Base-by-base conservation (phyloP, 2,329 filamentous ascomycete genomes). In the Sarocladium kiliense region DNA sequence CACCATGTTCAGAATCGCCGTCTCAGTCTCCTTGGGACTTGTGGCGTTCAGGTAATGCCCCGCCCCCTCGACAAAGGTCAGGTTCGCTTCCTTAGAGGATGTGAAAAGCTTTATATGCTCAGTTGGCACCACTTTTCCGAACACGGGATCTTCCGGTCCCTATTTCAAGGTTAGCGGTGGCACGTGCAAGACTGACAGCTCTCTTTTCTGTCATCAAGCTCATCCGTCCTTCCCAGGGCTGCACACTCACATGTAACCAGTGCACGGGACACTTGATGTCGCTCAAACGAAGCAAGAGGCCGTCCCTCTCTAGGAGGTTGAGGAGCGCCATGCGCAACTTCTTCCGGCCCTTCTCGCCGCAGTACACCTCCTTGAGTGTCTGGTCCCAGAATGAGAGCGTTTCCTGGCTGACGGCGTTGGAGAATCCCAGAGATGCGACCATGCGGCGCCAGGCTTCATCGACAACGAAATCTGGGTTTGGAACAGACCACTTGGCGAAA, bases 21-120 rank as follows among this genome's bases (percentile, higher is more conserved):
- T 67, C 50, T 74, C 69, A 0, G 74, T 68, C 59, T 79, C 77
- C 54, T 70, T 68, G 12, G 76, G 76, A 60, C 70, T 76, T 2
- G 77, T 77, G 1, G 74, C 74, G 56, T 72, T 79, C 53, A 81
- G 62, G 58, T 78, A 80, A 60, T 81, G 78, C 1, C 70, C 68
- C 2, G 73, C 78, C 0, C 70, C 73, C 42, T 77, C 69, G 1
- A 80, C 61, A 49, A 74, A 64, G 0, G 67, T 68, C 26, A 80
- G 58, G 5, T 71, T 75, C 5, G 72, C 71, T 58, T 77, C 73
- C 9, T 69, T 68, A 2, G 77, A 71, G 0, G 68, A 68, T 0
- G 71, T 77, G 59, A 81, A 80, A 7, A 78, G 64, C 64, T 78
- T 72, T 58, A 80, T 78, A 26, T 81, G 75, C 62, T 80, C 76